Percentiles rank a stretch among this genome's conserved stretches.
These are phyloP conservation scores for Citrus sp. DNA, from an alignment of 345 rosid species.

Conservation along the genomic window DNA sequence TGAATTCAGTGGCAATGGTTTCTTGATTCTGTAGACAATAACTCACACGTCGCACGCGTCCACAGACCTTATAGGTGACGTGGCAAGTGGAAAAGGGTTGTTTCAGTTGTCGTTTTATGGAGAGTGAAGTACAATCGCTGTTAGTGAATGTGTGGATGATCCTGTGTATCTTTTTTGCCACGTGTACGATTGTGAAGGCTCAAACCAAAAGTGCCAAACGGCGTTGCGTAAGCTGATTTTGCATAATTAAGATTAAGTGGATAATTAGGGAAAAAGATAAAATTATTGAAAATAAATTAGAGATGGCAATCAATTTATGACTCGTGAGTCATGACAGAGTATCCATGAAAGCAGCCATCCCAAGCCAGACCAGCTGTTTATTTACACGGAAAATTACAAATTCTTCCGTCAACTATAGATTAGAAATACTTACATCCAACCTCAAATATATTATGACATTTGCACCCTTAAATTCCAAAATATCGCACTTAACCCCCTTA, in stretches of 20 bases:
- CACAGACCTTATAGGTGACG: not conserved
- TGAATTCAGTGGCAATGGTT: conserved; percentile 8
- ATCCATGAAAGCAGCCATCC: not conserved
- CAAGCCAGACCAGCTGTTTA: no score
- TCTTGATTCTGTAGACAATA: conserved; percentile 1
- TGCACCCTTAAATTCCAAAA: no score
- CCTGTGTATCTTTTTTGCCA: not conserved
- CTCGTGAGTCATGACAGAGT: not conserved
- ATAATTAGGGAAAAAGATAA: not conserved
- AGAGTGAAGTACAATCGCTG: not conserved
- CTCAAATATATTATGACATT: no score
- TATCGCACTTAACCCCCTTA: no score
- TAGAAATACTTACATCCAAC: no score
- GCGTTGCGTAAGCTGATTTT: not conserved
- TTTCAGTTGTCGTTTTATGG: not conserved
- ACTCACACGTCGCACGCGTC: conserved; percentile 22
- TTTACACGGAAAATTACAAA: no score
- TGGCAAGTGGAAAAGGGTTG: not conserved
- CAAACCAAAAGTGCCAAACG: not conserved
- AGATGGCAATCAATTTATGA: not conserved
- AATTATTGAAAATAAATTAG: not conserved
- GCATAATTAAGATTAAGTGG: not conserved
- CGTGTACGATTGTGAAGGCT: not conserved
- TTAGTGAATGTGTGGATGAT: not conserved
- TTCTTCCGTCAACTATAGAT: no score